Base-by-base conservation (phyloP, 2,329 filamentous ascomycete genomes). In the Epichloe festucae region DNA sequence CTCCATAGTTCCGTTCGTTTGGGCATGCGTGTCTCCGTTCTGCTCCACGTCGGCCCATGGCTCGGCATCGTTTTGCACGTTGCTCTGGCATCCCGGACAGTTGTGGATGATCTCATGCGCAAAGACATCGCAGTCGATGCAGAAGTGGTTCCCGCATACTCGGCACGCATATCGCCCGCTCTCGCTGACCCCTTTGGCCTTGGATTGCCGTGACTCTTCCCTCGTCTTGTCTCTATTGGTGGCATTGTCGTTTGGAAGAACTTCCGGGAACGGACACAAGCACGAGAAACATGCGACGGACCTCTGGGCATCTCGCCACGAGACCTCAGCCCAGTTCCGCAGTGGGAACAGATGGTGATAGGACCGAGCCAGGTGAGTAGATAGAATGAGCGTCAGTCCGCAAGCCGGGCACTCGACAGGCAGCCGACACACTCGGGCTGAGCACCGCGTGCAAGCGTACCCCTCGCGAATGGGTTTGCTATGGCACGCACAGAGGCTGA, bases 41-140 rank as follows among this genome's bases (percentile, higher is more conserved):
- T 59, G 52, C 47, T 64, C 56, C 8, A 64, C 66, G 49, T 68
- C 67, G 14, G 59, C 55, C 49, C 60, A 61, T 14, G 55, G 53
- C 27, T 56, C 50, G 42, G 48, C 46, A 11, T 36, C 35, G 14
- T 14, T 54, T 38, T 46, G 53, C 10, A 39, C 63, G 52, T 73
- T 72, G 61, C 76, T 78, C 66, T 81, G 84, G 66, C 93, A 98
- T 0, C 91, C 91, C 0, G 93, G 90, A 62, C 93, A 98, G 67
- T 97, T 97, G 65, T 98, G 91, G 49, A 95, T 79, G 12, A 94
- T 81, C 70, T 96, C 89, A 65, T 98, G 93, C 23, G 88, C 86
- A 70, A 93, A 96, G 23, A 96, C 82, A 66, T 98, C 93, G 66
- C 93, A 98, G 66, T 98, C 93, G 57, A 98, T 94, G 73, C 93